These are phyloP conservation scores for Fraxinus nigra DNA, from an alignment of 305 asterid genomes.

Conservation along the genomic window DNA sequence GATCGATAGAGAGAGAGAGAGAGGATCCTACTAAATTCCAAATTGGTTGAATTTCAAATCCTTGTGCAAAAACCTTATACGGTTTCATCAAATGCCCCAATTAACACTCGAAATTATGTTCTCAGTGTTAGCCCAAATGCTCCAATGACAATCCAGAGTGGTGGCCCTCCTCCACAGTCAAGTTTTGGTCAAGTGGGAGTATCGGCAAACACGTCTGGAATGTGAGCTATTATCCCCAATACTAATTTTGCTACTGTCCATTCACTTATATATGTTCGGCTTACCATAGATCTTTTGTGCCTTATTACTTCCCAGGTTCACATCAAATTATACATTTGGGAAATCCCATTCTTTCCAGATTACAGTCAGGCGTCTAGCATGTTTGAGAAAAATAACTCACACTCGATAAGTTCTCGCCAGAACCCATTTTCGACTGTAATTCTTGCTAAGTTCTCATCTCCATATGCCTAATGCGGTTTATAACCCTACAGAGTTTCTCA, in stretches of 20 bases:
- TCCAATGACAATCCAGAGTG: constrained; percentile 30
- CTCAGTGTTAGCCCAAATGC: constrained; percentile 27
- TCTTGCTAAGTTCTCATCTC: constrained; percentile 12
- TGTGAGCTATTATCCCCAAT: constrained; percentile 11
- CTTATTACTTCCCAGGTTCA: constrained; percentile 38
- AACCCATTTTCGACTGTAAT: constrained; percentile 47
- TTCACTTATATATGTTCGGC: constrained; percentile 26
- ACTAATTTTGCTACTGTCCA: constrained; percentile 20
- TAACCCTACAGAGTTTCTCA: constrained; percentile 18
- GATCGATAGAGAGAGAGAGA: constrained; percentile 84
- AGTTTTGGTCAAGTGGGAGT: constrained; percentile 69
- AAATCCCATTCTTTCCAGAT: constrained; percentile 39
- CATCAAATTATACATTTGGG: constrained; percentile 49
- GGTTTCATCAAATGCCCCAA: constrained; percentile 37
- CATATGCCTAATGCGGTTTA: constrained; percentile 35
- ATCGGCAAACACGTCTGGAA: constrained; percentile 46
- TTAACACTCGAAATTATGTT: constrained; percentile 42
- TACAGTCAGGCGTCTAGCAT: constrained; percentile 40
- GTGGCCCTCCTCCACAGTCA: constrained; percentile 50
- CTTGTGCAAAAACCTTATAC: constrained; percentile 48
- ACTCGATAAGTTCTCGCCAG: constrained; percentile 31
- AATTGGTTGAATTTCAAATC: constrained; percentile 69
- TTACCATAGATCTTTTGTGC: constrained; percentile 25
- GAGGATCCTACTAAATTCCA: constrained; percentile 62
- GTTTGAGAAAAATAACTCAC: constrained; percentile 35